phyloP scores from a whole-genome alignment of 2,329 filamentous ascomycete species.

The Truncatella angustata region DNA sequence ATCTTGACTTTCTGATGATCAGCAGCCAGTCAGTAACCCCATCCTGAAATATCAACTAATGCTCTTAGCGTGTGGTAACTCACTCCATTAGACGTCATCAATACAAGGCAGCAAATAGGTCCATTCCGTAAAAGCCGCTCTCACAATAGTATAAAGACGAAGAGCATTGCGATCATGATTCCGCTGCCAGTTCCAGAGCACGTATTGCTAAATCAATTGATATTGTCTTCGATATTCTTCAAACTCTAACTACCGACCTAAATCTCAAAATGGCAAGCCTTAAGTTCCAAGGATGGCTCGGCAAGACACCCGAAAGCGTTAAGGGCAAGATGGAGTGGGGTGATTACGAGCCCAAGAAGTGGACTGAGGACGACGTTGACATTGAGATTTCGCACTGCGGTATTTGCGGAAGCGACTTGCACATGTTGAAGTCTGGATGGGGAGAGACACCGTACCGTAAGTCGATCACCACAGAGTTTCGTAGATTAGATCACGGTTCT shows the following conservation, averaged over 20 bases:
- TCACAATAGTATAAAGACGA: too few relatives aligned
- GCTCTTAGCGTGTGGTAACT: neutral
- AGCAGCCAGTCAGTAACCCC: neutral
- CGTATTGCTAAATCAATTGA: too few relatives aligned
- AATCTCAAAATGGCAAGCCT: conserved; percentile 15
- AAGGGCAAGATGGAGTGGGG: conserved; percentile 51
- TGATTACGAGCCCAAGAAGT: conserved; percentile 57
- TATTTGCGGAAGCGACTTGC: conserved; percentile 54
- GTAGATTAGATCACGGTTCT: neutral
- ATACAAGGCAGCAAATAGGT: neutral
- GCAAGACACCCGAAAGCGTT: conserved; percentile 32
- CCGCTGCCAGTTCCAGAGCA: too few relatives aligned
- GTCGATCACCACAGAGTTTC: neutral
- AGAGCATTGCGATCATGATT: too few relatives aligned
- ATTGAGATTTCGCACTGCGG: conserved; percentile 63
- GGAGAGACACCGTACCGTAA: conserved; percentile 13
- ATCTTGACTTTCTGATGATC: neutral
- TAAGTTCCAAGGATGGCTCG: conserved; percentile 49
- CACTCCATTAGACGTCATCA: neutral
- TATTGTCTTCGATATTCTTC: too few relatives aligned
- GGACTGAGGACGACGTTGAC: conserved; percentile 62
- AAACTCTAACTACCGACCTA: neutral
- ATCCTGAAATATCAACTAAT: neutral
- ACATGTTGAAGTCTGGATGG: conserved; percentile 11
- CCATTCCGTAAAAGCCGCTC: neutral